Percentiles rank a stretch among this genome's conserved stretches.
Evolutionary conservation across 257 asterid genomes (phyloP).

Genomic region (Primulina eburnea): DNA sequence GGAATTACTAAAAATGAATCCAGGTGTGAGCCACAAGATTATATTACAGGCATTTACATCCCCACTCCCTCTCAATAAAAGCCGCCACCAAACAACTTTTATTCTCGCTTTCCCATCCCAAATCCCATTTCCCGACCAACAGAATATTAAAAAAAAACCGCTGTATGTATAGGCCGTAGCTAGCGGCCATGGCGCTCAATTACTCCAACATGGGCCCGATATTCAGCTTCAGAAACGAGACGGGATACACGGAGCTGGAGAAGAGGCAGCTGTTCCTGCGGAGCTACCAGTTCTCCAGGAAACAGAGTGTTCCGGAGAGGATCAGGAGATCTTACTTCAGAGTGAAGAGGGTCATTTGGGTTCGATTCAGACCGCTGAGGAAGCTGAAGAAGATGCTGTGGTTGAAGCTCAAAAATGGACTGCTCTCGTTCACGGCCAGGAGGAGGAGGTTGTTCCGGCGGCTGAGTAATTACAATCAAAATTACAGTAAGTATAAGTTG

Average conservation of each 20-base stretch:
- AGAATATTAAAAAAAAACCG: not conserved
- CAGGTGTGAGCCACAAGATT: not conserved
- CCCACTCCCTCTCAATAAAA: not conserved
- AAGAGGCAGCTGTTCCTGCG: conserved; percentile 66
- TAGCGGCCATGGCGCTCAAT: conserved; percentile 24
- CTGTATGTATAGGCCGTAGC: not conserved
- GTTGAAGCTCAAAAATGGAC: conserved; percentile 48
- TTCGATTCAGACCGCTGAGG: conserved; percentile 46
- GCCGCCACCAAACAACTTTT: not conserved
- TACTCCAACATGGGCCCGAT: conserved; percentile 25
- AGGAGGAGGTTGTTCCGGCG: conserved; percentile 38
- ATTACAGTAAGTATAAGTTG: not conserved
- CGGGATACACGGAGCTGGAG: conserved; percentile 50
- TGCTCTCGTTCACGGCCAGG: conserved; percentile 30
- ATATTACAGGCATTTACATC: not conserved
- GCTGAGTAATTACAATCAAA: conserved; percentile 10
- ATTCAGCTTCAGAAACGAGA: conserved; percentile 33
- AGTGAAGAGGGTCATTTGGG: conserved; percentile 53
- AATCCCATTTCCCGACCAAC: not conserved
- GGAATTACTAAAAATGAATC: too few relatives aligned
- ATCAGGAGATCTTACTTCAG: conserved; percentile 44
- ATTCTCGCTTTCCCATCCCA: not conserved
- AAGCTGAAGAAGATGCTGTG: conserved; percentile 41
- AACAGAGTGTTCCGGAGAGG: conserved; percentile 49
- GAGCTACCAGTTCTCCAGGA: conserved; percentile 71